Evolutionary conservation across 208 protist species (phyloP).

Genomic region (Leishmania turanica): DNA sequence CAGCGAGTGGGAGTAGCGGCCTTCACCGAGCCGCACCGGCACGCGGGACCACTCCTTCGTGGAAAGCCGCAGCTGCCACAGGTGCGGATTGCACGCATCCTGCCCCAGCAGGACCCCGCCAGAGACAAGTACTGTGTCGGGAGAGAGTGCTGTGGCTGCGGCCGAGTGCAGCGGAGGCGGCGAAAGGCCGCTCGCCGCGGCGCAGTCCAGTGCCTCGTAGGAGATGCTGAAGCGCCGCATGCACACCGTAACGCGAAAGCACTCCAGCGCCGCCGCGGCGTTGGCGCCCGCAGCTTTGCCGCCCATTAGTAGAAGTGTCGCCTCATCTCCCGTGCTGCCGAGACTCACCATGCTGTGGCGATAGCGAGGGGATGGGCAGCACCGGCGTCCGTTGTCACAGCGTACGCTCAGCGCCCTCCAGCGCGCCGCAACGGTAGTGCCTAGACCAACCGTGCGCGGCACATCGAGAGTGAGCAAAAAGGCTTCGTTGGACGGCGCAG

Average conservation of each 20-base stretch:
- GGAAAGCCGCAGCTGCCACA: constrained; percentile 25
- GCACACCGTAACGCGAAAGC: constrained; percentile 21
- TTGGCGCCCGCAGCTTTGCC: constrained; percentile 30
- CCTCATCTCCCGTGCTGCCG: constrained; percentile 5
- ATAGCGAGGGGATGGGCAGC: constrained; percentile 12
- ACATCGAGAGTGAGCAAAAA: constrained; percentile 59
- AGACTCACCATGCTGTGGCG: constrained; percentile 30
- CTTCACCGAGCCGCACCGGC: constrained; percentile 10
- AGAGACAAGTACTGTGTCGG: constrained; percentile 21
- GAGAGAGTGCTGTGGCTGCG: constrained; percentile 29
- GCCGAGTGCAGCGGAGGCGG: constrained; percentile 58
- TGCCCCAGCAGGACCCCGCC: constrained; percentile 16
- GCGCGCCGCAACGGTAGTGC: constrained; percentile 19
- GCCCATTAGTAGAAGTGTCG: constrained; percentile 59
- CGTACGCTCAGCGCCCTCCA: constrained; percentile 21
- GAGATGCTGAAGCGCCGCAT: constrained; percentile 4
- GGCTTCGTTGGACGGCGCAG: constrained; percentile 36
- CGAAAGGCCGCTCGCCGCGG: not conserved
- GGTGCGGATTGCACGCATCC: constrained; percentile 12
- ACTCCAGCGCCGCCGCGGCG: constrained; percentile 7
- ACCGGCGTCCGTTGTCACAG: not conserved
- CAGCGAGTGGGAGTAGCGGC: constrained; percentile 76
- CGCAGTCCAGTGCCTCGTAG: constrained; percentile 14
- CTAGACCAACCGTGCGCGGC: constrained; percentile 19
- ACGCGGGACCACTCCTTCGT: constrained; percentile 19